Percentiles rank a stretch among this genome's conserved stretches.
Conservation (phyloP, 2,329 filamentous ascomycete genomes). For the Grosmannia penicillata region DNA sequence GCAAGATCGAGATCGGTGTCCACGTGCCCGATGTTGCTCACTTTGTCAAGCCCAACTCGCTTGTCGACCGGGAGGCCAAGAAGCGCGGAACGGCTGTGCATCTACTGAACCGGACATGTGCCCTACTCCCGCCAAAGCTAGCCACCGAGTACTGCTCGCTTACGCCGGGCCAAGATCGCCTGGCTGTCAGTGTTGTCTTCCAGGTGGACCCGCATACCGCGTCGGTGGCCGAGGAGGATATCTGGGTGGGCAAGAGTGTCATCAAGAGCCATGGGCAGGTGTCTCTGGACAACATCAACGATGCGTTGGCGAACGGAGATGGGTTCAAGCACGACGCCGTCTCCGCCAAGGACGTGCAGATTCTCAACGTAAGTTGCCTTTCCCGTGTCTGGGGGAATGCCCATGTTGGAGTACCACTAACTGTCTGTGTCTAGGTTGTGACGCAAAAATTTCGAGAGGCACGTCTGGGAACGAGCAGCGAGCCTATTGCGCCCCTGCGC, state of each 20-base stretch:
- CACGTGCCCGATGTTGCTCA: slow-evolving; percentile 92
- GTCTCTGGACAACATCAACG: slow-evolving; percentile 73
- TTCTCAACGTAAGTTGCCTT: slow-evolving; percentile 47
- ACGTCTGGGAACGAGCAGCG: slow-evolving; percentile 65
- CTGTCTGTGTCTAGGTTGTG: slow-evolving; percentile 37
- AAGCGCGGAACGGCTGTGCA: slow-evolving; percentile 96
- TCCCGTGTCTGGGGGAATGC: background rate
- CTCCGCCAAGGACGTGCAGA: slow-evolving; percentile 62
- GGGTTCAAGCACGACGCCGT: slow-evolving; percentile 50
- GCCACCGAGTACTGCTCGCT: slow-evolving; percentile 81
- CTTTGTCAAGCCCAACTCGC: slow-evolving; percentile 90
- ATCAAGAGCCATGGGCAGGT: slow-evolving; percentile 85
- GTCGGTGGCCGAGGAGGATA: slow-evolving; percentile 65
- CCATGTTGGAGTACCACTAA: slow-evolving; percentile 11
- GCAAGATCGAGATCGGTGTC: slow-evolving; percentile 83
- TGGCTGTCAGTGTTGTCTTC: slow-evolving; percentile 88
- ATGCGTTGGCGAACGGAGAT: slow-evolving; percentile 51
- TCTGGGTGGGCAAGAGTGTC: slow-evolving; percentile 87
- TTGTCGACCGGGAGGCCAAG: slow-evolving; percentile 93
- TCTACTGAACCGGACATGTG: slow-evolving; percentile 72
- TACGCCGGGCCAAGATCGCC: slow-evolving; percentile 70
- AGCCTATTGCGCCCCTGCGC: slow-evolving; percentile 71
- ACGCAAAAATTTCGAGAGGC: slow-evolving; percentile 82
- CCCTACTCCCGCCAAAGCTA: slow-evolving; percentile 78
- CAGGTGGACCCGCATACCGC: slow-evolving; percentile 73